Evolutionary conservation across 140 eudicot species (phyloP), one percentile per base, ranked within the genome.

Genomic region (Stevia rebaudiana): DNA sequence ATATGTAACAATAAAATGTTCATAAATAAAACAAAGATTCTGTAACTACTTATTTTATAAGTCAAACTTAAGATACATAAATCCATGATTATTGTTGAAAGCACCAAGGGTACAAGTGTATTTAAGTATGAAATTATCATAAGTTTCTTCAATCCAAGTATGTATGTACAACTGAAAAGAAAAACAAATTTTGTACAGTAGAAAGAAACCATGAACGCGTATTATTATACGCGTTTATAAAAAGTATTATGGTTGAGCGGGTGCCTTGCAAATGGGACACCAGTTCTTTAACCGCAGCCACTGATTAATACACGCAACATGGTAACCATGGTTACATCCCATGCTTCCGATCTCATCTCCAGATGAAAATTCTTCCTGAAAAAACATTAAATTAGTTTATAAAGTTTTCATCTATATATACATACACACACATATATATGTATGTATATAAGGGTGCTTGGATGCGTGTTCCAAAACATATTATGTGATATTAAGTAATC

Each of bases 221-320:
- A 11, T 47, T 65, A 11, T 47, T 39, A 56, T 15, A 72, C 58
- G 13, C 28, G 51, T 50, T 31, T 68, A 61, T 49, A 12, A 50
- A 13, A 64, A 49, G 69, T 46, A 23, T 30, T 58, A 64, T 23
- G 39, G 61, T 63, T 40, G 52, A 56, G 76, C 75, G 6, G 80
- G 60, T 23, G 79, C 71, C 76, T 90, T 90, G 81, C 97, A 90
- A 53, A 90, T 71, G 10, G 97, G 95, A 58, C 97, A 90, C 94
- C 90, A 84, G 59, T 84, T 87, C 81, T 90, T 87, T 16, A 87
- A 53, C 65, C 73, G 72, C 64, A 90, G 60, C 97, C 95, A 90
- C 73, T 84, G 86, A 60, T 80, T 37, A 61, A 90, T 78, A 69
- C 97, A 90, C 13, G 7, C 70, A 21, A 55, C 76, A 54, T 90